Evolutionary conservation across 352 stramenopile species (phyloP).

Genomic region (Pythium biforme): DNA sequence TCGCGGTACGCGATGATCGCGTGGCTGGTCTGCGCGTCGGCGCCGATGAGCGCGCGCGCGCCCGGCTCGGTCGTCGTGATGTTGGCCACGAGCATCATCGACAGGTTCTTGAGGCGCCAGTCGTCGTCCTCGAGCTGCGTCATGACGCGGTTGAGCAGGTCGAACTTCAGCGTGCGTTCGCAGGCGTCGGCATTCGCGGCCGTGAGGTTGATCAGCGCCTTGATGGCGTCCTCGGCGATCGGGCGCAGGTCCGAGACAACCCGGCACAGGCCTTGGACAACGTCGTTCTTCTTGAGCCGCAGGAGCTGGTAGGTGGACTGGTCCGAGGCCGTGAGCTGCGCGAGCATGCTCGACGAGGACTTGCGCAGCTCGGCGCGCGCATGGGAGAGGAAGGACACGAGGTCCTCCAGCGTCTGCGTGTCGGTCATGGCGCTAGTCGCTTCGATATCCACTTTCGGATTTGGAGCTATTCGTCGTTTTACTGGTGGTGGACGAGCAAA

Average conservation of each 20-base stretch:
- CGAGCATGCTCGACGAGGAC: slow-evolving; percentile 75
- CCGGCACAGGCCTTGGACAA: slow-evolving; percentile 74
- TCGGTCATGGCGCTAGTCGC: slow-evolving; percentile 31
- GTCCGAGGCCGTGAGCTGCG: slow-evolving; percentile 84
- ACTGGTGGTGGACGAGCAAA: not conserved
- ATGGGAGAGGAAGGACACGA: slow-evolving; percentile 81
- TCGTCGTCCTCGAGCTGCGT: slow-evolving; percentile 79
- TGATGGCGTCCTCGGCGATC: slow-evolving; percentile 84
- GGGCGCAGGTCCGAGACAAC: slow-evolving; percentile 82
- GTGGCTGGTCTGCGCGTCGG: slow-evolving; percentile 46
- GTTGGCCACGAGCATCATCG: slow-evolving; percentile 88
- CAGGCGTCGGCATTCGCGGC: slow-evolving; percentile 62
- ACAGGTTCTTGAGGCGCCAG: slow-evolving; percentile 80
- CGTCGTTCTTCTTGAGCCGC: slow-evolving; percentile 67
- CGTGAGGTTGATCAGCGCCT: slow-evolving; percentile 85
- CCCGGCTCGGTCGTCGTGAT: slow-evolving; percentile 72
- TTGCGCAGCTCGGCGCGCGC: slow-evolving; percentile 83
- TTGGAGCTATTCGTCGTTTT: too few species aligned
- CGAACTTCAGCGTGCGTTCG: slow-evolving; percentile 74
- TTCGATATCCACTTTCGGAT: not conserved
- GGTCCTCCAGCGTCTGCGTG: slow-evolving; percentile 76
- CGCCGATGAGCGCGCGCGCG: slow-evolving; percentile 62
- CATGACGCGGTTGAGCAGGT: slow-evolving; percentile 87
- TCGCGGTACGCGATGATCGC: slow-evolving; percentile 59
- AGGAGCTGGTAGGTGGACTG: slow-evolving; percentile 75